These are phyloP conservation scores for Drechslerella stenobrocha DNA, from an alignment of 2,329 filamentous ascomycete species.

Conservation along the genomic window DNA sequence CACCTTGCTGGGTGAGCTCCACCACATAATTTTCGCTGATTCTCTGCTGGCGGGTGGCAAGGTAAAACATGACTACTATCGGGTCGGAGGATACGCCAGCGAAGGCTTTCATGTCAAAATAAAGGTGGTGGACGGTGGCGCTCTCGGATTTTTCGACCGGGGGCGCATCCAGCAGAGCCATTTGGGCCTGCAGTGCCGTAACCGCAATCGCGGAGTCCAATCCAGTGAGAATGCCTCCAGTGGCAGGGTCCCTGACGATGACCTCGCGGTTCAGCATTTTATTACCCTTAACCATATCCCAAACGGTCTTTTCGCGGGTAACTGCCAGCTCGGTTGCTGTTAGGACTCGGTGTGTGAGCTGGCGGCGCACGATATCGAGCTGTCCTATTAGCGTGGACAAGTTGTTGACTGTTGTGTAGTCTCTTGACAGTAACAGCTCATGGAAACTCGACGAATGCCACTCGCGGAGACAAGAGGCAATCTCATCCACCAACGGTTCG, in stretches of 20 bases:
- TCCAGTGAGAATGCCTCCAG: conserved; percentile 83
- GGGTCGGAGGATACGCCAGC: conserved; percentile 74
- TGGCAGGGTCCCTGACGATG: conserved; percentile 84
- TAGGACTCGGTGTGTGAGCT: conserved; percentile 90
- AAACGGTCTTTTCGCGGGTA: conserved; percentile 86
- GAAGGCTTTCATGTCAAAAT: conserved; percentile 82
- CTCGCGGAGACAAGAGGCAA: conserved; percentile 91
- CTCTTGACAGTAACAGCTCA: conserved; percentile 78
- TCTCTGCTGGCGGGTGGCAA: conserved; percentile 71
- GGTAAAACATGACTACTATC: conserved; percentile 73
- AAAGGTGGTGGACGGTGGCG: conserved; percentile 74
- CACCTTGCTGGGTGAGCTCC: conserved; percentile 73
- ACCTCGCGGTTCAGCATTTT: conserved; percentile 92
- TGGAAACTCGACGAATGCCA: conserved; percentile 98
- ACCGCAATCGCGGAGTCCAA: conserved; percentile 92
- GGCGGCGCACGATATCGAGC: conserved; percentile 82
- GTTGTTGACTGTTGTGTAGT: conserved; percentile 78
- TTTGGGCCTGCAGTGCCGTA: conserved; percentile 87
- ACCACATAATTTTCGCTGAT: conserved; percentile 83
- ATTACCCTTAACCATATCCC: conserved; percentile 92
- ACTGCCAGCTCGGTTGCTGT: conserved; percentile 80
- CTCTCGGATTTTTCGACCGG: conserved; percentile 70
- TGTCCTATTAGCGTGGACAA: conserved; percentile 77
- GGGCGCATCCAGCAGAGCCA: conserved; percentile 88
- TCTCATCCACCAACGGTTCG: conserved; percentile 94